Base-by-base conservation (phyloP, 1,284 basidiomycete genomes). In the Ceratobasidium theobromae region DNA sequence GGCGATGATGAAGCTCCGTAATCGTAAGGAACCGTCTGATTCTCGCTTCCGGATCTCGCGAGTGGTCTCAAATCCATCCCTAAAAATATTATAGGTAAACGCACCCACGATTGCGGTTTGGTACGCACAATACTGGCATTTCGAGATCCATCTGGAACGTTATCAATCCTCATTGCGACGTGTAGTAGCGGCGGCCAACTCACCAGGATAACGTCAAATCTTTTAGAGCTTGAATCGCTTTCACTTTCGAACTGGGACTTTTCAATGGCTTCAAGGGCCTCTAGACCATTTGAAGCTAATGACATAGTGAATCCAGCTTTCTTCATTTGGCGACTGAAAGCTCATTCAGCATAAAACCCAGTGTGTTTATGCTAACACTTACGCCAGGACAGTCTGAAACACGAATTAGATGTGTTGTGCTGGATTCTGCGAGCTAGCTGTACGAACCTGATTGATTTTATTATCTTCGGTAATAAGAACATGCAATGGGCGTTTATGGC, bases 391-490 rank as follows among this genome's bases (percentile, higher is more conserved):
- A n/a, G 48, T 64, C 60, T 64, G 27, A 16, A 28, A 27, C 58
- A 32, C 3, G 43, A n/a, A 21, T 45, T 12, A 14, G 18, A 35
- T 33, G 5, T 1, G 53, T 51, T 11, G 35, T 38, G 16, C 35
- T 38, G 9, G 35, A 16, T 8, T 16, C 9, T 38, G 9, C 9
- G 8, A 27, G 11, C 4, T n/a, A 21, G 70, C 67, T 11, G 70
- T 64, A 16, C 72, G 65, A 21, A 70, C 72, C 69, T 74, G 60
- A 33, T 70, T 70, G 21, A 70, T 68, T 43, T 69, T 65, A 35
- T 74, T 74, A 32, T 74, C 73, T 43, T 74, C 73, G 1, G 73
- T 73, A 46, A 74, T 71, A 12, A 74, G 65, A 33, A 74, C 55
- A 49, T 67, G 68, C 14, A 65, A 45, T 21, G 53, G 53, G 30